These are phyloP conservation scores for Lactifluus pinguis DNA, from an alignment of 768 basidiomycete genomes.

Conservation along the genomic window DNA sequence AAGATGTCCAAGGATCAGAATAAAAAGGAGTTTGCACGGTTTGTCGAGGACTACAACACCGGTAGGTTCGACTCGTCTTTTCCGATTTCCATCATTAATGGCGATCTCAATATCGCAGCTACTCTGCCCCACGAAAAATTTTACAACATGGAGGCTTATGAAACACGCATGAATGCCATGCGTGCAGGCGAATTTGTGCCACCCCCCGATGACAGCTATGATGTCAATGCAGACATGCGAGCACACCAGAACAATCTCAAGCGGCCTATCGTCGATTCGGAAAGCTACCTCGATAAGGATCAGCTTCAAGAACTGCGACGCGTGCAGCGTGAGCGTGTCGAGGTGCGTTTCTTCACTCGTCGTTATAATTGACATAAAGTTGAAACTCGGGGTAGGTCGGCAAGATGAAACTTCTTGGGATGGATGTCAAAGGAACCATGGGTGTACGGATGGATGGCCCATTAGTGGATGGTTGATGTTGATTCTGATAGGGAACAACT, in stretches of 20 bases:
- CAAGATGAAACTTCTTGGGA: conserved; percentile 80
- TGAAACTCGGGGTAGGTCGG: conserved; percentile 42
- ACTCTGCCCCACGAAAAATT: conserved; percentile 94
- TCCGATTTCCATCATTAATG: not conserved
- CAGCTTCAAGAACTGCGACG: conserved; percentile 73
- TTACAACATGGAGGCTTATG: conserved; percentile 83
- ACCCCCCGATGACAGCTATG: conserved; percentile 62
- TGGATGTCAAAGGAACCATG: conserved; percentile 79
- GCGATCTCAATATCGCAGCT: conserved; percentile 36
- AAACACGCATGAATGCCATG: conserved; percentile 73
- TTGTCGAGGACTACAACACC: conserved; percentile 79
- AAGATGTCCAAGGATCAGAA: conserved; percentile 77
- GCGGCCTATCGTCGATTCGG: conserved; percentile 54
- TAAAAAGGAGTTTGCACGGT: conserved; percentile 76
- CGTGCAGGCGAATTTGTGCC: conserved; percentile 79
- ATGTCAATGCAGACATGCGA: conserved; percentile 77
- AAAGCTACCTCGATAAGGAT: conserved; percentile 68
- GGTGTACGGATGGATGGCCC: conserved; percentile 82
- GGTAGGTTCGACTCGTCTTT: conserved; percentile 33
- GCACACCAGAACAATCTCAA: conserved; percentile 66
- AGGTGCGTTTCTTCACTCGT: conserved; percentile 38
- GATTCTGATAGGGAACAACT: not conserved
- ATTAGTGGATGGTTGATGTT: conserved; percentile 39
- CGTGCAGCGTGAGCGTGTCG: conserved; percentile 77
- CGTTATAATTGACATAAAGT: not conserved